phyloP scores from a whole-genome alignment of 805 yeast species.

The Saccharomycopsis guyanensis region DNA sequence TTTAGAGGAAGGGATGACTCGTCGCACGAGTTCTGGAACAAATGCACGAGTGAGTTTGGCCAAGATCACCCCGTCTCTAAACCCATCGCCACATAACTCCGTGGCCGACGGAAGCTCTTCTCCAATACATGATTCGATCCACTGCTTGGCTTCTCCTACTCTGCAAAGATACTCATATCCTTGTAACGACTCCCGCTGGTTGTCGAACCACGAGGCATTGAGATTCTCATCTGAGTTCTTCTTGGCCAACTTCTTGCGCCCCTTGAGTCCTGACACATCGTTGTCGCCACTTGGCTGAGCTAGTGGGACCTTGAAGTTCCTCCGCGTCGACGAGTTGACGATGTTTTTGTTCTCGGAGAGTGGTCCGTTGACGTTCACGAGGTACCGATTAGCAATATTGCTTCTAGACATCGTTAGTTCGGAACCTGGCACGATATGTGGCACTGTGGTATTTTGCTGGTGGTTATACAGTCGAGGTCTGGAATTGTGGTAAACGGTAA shows the following conservation, averaged over 20 bases:
- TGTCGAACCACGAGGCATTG: constrained; percentile 15
- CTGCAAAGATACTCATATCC: constrained; percentile 78
- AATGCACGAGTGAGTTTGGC: constrained; percentile 72
- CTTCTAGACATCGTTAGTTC: not conserved
- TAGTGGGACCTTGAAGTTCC: not conserved
- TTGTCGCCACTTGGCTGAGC: not conserved
- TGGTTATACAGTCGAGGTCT: too few species aligned
- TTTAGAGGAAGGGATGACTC: constrained; percentile 47
- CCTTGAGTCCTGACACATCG: constrained; percentile 8
- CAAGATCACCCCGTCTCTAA: constrained; percentile 78
- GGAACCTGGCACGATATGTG: too few species aligned
- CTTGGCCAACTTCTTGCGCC: constrained; percentile 15
- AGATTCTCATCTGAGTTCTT: constrained; percentile 11
- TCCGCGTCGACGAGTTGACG: not conserved
- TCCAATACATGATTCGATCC: constrained; percentile 62
- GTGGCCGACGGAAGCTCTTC: constrained; percentile 51
- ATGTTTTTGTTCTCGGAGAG: constrained; percentile 11
- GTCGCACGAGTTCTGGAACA: constrained; percentile 53
- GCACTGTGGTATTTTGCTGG: too few species aligned
- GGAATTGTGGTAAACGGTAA: too few species aligned
- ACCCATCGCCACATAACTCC: constrained; percentile 50
- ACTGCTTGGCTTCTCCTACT: constrained; percentile 69
- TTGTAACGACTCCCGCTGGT: constrained; percentile 22
- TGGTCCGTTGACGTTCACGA: constrained; percentile 7
- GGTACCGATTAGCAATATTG: constrained; percentile 10